These are phyloP conservation scores for Botrytis paeoniae DNA, from an alignment of 2,329 filamentous ascomycete species.

Conservation along the genomic window DNA sequence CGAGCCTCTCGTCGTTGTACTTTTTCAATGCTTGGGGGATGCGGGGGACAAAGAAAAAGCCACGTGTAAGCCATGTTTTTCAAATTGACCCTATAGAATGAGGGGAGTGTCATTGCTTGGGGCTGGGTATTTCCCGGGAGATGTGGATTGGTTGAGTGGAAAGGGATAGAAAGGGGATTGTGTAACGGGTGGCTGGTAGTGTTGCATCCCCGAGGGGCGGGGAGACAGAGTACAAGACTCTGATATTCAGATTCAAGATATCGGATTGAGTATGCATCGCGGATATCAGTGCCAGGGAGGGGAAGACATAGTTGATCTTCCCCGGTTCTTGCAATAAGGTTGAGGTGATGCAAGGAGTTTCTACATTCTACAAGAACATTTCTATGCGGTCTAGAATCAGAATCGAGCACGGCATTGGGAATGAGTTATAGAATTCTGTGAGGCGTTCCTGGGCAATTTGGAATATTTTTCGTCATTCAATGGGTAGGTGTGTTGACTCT, in stretches of 20 bases:
- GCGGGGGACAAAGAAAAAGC: not conserved
- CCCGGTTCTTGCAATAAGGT: not conserved
- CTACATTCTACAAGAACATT: not conserved
- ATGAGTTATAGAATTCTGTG: not conserved
- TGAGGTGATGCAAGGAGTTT: not conserved
- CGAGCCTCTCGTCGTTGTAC: not conserved
- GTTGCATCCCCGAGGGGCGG: not conserved
- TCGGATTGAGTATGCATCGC: not conserved
- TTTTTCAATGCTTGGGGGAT: not conserved
- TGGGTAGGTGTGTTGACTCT: not conserved
- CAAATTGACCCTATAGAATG: not conserved
- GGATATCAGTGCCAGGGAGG: not conserved
- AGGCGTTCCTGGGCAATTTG: not conserved
- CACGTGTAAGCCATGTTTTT: conserved; percentile 6
- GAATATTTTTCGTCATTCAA: not conserved
- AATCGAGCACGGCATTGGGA: not conserved
- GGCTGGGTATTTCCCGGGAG: not conserved
- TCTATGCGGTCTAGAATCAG: not conserved
- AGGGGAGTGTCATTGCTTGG: conserved; percentile 6
- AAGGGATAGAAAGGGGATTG: not conserved
- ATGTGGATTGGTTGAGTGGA: not conserved
- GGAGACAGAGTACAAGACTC: no score
- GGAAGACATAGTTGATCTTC: not conserved
- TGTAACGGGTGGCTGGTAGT: not conserved
- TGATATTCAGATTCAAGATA: not conserved